phyloP scores from a whole-genome alignment of 495 filamentous ascomycete genomes.

The Tuber magnatum region DNA sequence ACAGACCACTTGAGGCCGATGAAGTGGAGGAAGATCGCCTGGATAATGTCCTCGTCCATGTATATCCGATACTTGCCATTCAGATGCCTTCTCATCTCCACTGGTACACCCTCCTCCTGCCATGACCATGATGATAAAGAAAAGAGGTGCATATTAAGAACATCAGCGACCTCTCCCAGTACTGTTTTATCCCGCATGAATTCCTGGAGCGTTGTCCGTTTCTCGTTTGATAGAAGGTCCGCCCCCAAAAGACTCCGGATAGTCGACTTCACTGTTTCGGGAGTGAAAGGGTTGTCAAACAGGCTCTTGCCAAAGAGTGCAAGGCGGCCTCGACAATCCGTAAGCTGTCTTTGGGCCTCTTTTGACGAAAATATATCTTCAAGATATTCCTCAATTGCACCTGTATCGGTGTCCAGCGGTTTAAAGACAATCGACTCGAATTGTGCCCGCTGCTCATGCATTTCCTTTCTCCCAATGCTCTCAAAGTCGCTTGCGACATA shows the following conservation, averaged over 20 bases:
- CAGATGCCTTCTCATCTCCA: constrained; percentile 58
- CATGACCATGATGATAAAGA: constrained; percentile 57
- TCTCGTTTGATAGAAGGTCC: constrained; percentile 56
- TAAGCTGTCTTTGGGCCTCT: constrained; percentile 39
- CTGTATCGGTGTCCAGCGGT: constrained; percentile 45
- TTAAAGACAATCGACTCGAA: constrained; percentile 59
- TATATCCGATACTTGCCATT: constrained; percentile 56
- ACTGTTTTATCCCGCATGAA: constrained; percentile 54
- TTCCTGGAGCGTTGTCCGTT: constrained; percentile 52
- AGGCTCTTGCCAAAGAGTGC: constrained; percentile 46
- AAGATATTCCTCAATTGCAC: constrained; percentile 49
- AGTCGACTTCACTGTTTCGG: constrained; percentile 44
- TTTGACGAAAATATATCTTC: constrained; percentile 47
- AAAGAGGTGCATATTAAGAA: constrained; percentile 60
- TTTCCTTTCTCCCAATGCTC: constrained; percentile 47
- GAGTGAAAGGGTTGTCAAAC: constrained; percentile 39
- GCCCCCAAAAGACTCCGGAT: constrained; percentile 51
- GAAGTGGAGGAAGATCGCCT: constrained; percentile 59
- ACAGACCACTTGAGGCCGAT: constrained; percentile 58
- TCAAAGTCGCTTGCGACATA: constrained; percentile 44
- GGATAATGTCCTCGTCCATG: constrained; percentile 62
- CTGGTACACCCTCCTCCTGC: constrained; percentile 48
- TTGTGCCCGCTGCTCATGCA: constrained; percentile 48
- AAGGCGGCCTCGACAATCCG: constrained; percentile 43
- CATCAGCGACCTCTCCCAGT: constrained; percentile 55